Conservation (phyloP, 805 yeast genomes). For the Kodamaea nitidulidarum region DNA sequence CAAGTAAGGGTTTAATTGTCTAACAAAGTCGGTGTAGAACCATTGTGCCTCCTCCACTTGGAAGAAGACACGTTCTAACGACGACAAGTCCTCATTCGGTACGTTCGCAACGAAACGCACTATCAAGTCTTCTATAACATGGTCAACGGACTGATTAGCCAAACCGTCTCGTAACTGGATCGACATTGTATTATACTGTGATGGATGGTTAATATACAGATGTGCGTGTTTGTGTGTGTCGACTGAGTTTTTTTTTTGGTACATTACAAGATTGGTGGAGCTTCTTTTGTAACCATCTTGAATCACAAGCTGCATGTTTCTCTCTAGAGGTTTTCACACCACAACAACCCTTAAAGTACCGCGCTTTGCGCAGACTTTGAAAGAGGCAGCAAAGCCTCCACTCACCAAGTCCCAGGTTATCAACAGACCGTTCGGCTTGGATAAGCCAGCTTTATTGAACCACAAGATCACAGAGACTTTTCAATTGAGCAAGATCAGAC, state of each 20-base stretch:
- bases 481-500: conserved; percentile 16
- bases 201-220: conserved; percentile 4
- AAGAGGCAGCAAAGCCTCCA: conserved; percentile 38
- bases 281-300: conserved; percentile 1
- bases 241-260: conserved; percentile 7
- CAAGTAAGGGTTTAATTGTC: conserved; percentile 65
- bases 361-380: conserved; percentile 33
- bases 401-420: conserved; percentile 28
- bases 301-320: background rate
- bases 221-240: conserved; percentile 1
- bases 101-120: conserved; percentile 89
- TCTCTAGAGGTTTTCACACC: conserved; percentile 8
- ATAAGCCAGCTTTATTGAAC: conserved; percentile 25
- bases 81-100: conserved; percentile 84
- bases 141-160: conserved; percentile 62
- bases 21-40: conserved; percentile 86
- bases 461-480: conserved; percentile 17
- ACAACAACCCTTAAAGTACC: conserved; percentile 16
- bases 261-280: conserved; percentile 1
- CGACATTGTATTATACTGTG: conserved; percentile 41
- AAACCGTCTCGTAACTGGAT: conserved; percentile 54
- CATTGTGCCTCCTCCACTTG: conserved; percentile 98
- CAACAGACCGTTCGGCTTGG: conserved; percentile 38
- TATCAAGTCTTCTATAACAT: conserved; percentile 76
- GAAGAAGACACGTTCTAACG: conserved; percentile 77